A percentile compares a stretch with the other conserved stretches of the same genome.
Conservation (phyloP, 176 grass and related monocot genomes). For the Musa schizocarpa region DNA sequence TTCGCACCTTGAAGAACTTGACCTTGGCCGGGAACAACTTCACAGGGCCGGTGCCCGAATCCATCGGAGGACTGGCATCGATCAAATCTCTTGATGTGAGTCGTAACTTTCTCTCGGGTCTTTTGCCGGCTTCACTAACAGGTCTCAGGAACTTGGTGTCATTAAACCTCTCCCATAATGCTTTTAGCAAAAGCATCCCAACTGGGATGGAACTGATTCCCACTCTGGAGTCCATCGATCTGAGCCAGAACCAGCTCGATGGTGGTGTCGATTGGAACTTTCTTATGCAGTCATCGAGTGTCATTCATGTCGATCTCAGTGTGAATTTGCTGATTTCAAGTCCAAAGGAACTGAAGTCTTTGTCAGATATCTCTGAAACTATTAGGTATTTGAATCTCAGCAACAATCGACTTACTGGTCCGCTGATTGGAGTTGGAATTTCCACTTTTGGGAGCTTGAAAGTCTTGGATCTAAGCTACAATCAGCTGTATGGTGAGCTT, state of each 20-base stretch:
- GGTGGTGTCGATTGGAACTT: conserved; percentile 92
- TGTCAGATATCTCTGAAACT: conserved; percentile 82
- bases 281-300: conserved; percentile 55
- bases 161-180: conserved; percentile 70
- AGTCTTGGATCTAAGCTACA: conserved; percentile 89
- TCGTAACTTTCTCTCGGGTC: conserved; percentile 55
- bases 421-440: conserved; percentile 74
- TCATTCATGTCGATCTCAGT: conserved; percentile 83
- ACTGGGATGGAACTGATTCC: conserved; percentile 50
- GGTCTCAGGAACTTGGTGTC: conserved; percentile 53
- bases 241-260: conserved; percentile 83
- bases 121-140: conserved; percentile 41
- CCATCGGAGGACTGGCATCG: conserved; percentile 51
- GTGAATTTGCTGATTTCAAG: conserved; percentile 71
- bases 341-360: conserved; percentile 75
- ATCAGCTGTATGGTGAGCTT: conserved; percentile 72
- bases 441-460: conserved; percentile 90
- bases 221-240: conserved; percentile 65
- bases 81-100: conserved; percentile 84
- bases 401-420: conserved; percentile 69
- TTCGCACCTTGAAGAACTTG: conserved; percentile 70
- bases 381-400: conserved; percentile 81
- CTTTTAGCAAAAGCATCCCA: conserved; percentile 70
- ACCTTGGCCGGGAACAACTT: conserved; percentile 82
- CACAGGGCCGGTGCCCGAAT: conserved; percentile 54